Evolutionary conservation across 345 rosid species (phyloP).

Genomic region (Erucastrum elatum): DNA sequence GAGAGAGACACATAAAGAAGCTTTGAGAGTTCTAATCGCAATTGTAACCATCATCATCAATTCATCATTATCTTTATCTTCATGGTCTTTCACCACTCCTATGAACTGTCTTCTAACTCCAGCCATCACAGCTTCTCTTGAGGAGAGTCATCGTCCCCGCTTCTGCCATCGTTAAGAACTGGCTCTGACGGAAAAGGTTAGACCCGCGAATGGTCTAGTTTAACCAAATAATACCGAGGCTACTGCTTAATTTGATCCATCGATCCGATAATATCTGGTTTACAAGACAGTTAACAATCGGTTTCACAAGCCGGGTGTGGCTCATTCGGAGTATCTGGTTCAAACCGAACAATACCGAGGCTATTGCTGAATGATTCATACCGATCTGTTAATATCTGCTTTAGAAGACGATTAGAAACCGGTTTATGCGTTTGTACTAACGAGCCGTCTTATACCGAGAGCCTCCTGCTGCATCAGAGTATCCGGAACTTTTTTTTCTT

Average conservation of each 20-base stretch:
- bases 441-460: not conserved
- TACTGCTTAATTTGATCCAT: no score
- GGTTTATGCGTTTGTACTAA: not conserved
- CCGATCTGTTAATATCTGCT: not conserved
- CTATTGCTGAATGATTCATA: not conserved
- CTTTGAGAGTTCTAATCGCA: slow-evolving; percentile 59
- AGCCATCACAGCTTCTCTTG: slow-evolving; percentile 72
- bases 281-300: no score
- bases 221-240: no score
- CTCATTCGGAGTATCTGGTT: no score
- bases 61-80: slow-evolving; percentile 44
- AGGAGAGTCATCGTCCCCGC: slow-evolving; percentile 64
- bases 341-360: slow-evolving; percentile 12
- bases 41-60: slow-evolving; percentile 62
- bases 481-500: not conserved
- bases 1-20: not conserved
- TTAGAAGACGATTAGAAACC: not conserved
- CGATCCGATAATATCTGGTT: no score
- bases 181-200: not conserved
- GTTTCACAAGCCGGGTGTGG: no score
- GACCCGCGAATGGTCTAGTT: no score
- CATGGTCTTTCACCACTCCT: slow-evolving; percentile 82
- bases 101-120: slow-evolving; percentile 77
- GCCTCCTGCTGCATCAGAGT: not conserved
- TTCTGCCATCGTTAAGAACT: slow-evolving; percentile 81